Evolutionary conservation across 2,329 filamentous ascomycete genomes (phyloP).

Genomic region (Davidsoniella australis): DNA sequence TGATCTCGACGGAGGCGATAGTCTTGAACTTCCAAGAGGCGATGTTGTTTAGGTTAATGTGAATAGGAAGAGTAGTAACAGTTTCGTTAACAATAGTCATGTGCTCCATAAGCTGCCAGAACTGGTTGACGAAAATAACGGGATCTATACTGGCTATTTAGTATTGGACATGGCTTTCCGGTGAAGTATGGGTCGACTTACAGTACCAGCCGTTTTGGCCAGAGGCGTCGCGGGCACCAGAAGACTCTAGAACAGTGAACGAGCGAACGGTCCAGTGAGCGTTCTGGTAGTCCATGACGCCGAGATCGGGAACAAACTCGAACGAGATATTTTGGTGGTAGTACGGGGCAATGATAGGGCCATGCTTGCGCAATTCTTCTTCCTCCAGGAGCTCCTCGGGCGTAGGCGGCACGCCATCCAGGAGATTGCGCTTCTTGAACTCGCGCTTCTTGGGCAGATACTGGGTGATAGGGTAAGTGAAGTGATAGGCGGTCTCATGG

Average conservation of each 20-base stretch:
- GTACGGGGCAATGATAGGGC: conserved; percentile 57
- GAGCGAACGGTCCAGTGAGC: conserved; percentile 60
- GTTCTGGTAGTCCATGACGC: conserved; percentile 46
- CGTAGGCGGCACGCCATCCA: conserved; percentile 33
- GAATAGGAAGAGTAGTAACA: conserved; percentile 62
- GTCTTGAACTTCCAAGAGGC: conserved; percentile 80
- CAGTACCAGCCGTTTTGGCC: conserved; percentile 88
- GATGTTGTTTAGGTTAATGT: conserved; percentile 69
- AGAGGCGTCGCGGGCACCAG: conserved; percentile 62
- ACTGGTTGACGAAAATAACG: conserved; percentile 81
- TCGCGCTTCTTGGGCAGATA: conserved; percentile 85
- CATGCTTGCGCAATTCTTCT: conserved; percentile 38
- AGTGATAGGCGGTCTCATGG: conserved; percentile 60
- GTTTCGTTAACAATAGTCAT: conserved; percentile 90
- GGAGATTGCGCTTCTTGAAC: conserved; percentile 70
- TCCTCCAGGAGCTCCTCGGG: conserved; percentile 32
- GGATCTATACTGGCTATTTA: conserved; percentile 32
- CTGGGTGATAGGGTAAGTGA: conserved; percentile 70
- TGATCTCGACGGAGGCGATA: conserved; percentile 70
- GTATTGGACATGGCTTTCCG: neutral
- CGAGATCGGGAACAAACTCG: conserved; percentile 67
- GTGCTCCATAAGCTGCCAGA: conserved; percentile 86
- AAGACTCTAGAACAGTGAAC: conserved; percentile 63
- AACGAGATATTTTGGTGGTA: conserved; percentile 93
- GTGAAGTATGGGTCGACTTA: conserved; percentile 18